Evolutionary conservation across 352 stramenopile species (phyloP).

Genomic region (Pythium vanterpoolii): DNA sequence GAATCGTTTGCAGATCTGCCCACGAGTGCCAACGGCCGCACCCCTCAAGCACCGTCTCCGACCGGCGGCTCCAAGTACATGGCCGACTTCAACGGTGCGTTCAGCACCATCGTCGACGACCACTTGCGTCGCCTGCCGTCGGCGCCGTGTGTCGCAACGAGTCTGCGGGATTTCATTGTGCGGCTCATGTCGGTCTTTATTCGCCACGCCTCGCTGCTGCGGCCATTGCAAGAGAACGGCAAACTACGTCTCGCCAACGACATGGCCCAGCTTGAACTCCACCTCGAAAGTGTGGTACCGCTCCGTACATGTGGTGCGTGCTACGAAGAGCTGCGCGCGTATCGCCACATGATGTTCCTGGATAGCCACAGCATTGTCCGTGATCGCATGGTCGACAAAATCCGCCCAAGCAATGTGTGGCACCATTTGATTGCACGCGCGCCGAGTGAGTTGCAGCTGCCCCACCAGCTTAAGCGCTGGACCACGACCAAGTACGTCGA

Average conservation of each 20-base stretch:
- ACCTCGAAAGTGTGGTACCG: conserved; percentile 55
- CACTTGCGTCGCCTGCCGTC: conserved; percentile 65
- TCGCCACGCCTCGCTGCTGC: conserved; percentile 66
- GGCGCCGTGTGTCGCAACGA: conserved; percentile 43
- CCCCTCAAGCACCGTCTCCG: conserved; percentile 1
- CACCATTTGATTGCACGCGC: conserved; percentile 75
- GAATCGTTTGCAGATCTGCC: conserved; percentile 66
- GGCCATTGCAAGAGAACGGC: conserved; percentile 67
- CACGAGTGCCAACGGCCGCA: conserved; percentile 13
- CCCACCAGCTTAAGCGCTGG: conserved; percentile 74
- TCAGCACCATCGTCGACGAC: conserved; percentile 66
- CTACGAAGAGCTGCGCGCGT: conserved; percentile 78
- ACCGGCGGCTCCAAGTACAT: conserved; percentile 72
- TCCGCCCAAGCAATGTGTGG: conserved; percentile 84
- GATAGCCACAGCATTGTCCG: conserved; percentile 57
- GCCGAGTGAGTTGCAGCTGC: conserved; percentile 66
- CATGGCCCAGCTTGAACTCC: conserved; percentile 80
- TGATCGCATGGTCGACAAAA: conserved; percentile 74
- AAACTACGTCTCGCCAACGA: conserved; percentile 82
- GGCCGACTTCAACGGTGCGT: conserved; percentile 63
- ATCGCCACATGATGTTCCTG: conserved; percentile 83
- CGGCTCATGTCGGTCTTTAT: conserved; percentile 78
- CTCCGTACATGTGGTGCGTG: conserved; percentile 49
- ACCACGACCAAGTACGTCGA: conserved; percentile 73
- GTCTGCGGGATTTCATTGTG: conserved; percentile 63